These are phyloP conservation scores for Candida anglica DNA, from an alignment of 805 yeast genomes.

Conservation along the genomic window DNA sequence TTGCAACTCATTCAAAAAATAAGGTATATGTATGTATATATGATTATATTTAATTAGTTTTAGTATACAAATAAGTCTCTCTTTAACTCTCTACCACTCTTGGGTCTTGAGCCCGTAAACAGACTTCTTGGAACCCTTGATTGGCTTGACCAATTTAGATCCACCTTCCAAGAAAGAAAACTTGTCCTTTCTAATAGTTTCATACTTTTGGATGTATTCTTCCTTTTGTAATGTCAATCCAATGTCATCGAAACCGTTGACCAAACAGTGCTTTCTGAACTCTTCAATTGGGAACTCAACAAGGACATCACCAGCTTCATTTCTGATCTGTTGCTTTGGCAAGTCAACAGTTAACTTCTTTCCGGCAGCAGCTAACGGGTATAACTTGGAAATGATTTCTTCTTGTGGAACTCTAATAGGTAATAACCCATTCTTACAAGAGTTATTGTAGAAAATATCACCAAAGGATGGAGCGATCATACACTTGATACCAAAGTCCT, in stretches of 20 bases:
- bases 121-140: slow-evolving; percentile 64
- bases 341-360: slow-evolving; percentile 73
- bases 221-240: slow-evolving; percentile 93
- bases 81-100: slow-evolving; percentile 78
- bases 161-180: slow-evolving; percentile 95
- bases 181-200: slow-evolving; percentile 67
- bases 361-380: slow-evolving; percentile 79
- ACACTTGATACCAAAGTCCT: slow-evolving; percentile 93
- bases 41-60: too few relatives aligned
- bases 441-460: slow-evolving; percentile 96
- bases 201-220: slow-evolving; percentile 67
- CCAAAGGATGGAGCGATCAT: slow-evolving; percentile 98
- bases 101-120: slow-evolving; percentile 64
- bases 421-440: slow-evolving; percentile 90
- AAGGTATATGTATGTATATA: too few relatives aligned
- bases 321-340: slow-evolving; percentile 77
- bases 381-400: slow-evolving; percentile 62
- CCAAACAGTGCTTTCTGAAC: slow-evolving; percentile 91
- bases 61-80: too few relatives aligned
- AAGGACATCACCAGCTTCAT: slow-evolving; percentile 55
- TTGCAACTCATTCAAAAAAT: too few relatives aligned
- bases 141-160: slow-evolving; percentile 61
- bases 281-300: slow-evolving; percentile 85
- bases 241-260: slow-evolving; percentile 95
- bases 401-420: slow-evolving; percentile 90